A percentile compares a stretch with the other conserved stretches of the same genome.
Evolutionary conservation across 148 eudicot species (phyloP).

Genomic region (Chenopodium berlandieri): DNA sequence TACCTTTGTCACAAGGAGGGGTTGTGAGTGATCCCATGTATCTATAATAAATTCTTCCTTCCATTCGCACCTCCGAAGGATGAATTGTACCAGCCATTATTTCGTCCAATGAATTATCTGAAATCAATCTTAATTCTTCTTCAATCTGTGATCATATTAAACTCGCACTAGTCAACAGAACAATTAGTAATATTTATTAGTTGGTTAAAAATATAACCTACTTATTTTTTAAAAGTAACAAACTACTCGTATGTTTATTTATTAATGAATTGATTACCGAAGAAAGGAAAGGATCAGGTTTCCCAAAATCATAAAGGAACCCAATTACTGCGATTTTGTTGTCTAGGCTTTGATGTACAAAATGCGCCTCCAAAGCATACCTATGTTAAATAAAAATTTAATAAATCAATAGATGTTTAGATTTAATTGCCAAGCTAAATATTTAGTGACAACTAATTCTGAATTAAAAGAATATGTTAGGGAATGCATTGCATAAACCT

Average conservation of each 20-base stretch:
- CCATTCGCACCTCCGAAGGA: constrained; percentile 34
- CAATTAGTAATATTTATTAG: too few species aligned
- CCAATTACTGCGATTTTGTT: constrained; percentile 44
- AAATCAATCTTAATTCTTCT: constrained; percentile 30
- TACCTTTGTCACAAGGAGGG: constrained; percentile 73
- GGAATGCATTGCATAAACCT: constrained; percentile 28
- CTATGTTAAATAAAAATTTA: constrained; percentile 14
- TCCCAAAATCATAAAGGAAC: constrained; percentile 45
- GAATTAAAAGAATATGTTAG: too few species aligned
- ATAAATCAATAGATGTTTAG: too few species aligned
- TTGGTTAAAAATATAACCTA: too few species aligned
- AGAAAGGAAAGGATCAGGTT: constrained; percentile 43
- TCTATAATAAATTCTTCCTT: constrained; percentile 37
- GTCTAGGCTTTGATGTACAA: constrained; percentile 48
- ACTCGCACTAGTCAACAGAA: background rate
- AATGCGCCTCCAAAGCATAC: constrained; percentile 51
- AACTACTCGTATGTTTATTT: too few species aligned
- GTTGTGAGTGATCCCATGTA: constrained; percentile 67
- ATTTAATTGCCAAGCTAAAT: too few species aligned
- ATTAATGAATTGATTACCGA: constrained; percentile 25
- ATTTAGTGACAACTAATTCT: too few species aligned
- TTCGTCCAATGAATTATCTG: constrained; percentile 16
- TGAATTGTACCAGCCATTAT: constrained; percentile 33
- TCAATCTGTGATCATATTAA: constrained; percentile 33
- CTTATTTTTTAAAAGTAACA: too few species aligned